These are phyloP conservation scores for Pythium rhizo-oryzae DNA, from an alignment of 352 stramenopile species.

Conservation along the genomic window DNA sequence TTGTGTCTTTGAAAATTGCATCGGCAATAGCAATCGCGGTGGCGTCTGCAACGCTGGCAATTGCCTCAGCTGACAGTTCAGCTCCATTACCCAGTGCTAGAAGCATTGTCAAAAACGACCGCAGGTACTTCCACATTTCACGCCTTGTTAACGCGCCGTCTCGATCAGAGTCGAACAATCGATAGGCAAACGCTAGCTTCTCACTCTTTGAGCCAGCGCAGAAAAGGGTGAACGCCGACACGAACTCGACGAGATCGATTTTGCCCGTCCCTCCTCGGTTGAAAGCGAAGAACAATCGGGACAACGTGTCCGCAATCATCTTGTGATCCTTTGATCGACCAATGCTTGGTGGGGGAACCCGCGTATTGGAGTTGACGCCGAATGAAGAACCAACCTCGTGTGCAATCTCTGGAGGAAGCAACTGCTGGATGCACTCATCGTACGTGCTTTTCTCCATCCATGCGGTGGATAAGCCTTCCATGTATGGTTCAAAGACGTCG, in stretches of 20 bases:
- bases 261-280: constrained; percentile 84
- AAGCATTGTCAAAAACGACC: constrained; percentile 95
- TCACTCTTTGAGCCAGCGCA: constrained; percentile 95
- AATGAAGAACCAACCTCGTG: constrained; percentile 62
- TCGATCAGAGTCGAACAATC: constrained; percentile 91
- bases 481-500: constrained; percentile 74
- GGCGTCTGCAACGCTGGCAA: constrained; percentile 78
- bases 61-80: constrained; percentile 78
- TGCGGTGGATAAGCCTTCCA: constrained; percentile 47
- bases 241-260: constrained; percentile 90
- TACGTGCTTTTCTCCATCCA: constrained; percentile 86
- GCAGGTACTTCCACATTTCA: constrained; percentile 93
- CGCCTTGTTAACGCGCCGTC: constrained; percentile 89
- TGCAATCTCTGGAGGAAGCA: constrained; percentile 60
- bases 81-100: constrained; percentile 92
- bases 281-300: constrained; percentile 89
- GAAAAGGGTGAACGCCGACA: constrained; percentile 94
- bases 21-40: constrained; percentile 84
- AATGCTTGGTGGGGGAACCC: constrained; percentile 60
- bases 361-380: constrained; percentile 58
- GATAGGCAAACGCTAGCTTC: constrained; percentile 92
- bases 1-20: constrained; percentile 82
- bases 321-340: constrained; percentile 69
- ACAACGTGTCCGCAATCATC: constrained; percentile 76
- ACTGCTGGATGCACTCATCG: constrained; percentile 63